Conservation (phyloP, 2,329 filamentous ascomycete species). For the Stagonosporopsis chrysanthemi region DNA sequence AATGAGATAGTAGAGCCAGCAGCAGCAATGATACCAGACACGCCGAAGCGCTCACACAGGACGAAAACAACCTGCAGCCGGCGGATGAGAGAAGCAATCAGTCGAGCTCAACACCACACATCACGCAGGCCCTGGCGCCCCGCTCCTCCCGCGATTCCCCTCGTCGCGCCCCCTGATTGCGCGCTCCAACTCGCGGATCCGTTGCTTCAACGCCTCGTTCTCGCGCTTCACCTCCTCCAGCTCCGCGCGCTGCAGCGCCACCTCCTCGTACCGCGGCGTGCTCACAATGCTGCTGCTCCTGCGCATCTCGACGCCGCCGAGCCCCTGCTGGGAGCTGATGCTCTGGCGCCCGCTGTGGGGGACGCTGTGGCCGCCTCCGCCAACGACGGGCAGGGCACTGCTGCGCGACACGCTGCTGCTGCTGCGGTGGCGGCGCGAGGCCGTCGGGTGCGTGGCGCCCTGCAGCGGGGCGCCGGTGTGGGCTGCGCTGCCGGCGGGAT, state of each 20-base stretch:
- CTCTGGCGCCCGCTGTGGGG: conserved; percentile 48
- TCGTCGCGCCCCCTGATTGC: conserved; percentile 42
- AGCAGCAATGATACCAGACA: no score
- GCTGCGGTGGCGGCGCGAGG: conserved; percentile 64
- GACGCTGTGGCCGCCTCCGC: conserved; percentile 30
- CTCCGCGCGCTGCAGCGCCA: conserved; percentile 54
- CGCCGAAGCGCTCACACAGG: neutral
- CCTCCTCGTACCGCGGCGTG: conserved; percentile 53
- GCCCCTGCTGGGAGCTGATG: conserved; percentile 19
- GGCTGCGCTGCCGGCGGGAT: conserved; percentile 51
- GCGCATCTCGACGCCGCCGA: conserved; percentile 26
- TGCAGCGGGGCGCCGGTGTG: conserved; percentile 51
- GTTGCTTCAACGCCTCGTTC: conserved; percentile 57
- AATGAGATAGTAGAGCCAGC: no score
- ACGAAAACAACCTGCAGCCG: no score
- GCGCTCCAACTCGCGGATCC: conserved; percentile 57
- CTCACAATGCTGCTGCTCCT: conserved; percentile 47
- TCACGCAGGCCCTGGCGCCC: conserved; percentile 24
- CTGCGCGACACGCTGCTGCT: conserved; percentile 60
- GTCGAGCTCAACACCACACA: no score
- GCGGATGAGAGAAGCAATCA: no score
- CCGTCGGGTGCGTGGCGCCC: conserved; percentile 60
- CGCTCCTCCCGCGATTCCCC: conserved; percentile 44
- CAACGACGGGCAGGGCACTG: conserved; percentile 28
- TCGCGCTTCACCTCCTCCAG: conserved; percentile 59